These are phyloP conservation scores for Blechomonas ayalai DNA, from an alignment of 208 protist genomes.

Conservation along the genomic window DNA sequence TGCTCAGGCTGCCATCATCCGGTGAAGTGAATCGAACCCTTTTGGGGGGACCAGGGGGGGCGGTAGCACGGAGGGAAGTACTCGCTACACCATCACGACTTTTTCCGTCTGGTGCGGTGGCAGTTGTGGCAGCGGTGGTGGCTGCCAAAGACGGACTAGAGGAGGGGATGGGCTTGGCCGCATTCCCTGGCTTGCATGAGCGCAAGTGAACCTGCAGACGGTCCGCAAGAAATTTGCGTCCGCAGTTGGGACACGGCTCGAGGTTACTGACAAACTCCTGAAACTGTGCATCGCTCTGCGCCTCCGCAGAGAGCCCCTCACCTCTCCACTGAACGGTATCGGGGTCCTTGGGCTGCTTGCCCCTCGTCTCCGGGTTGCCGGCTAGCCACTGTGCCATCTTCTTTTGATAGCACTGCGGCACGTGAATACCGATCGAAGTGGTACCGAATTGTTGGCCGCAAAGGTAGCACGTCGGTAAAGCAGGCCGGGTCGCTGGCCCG, in stretches of 20 bases:
- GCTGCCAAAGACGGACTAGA: background rate
- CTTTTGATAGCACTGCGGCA: constrained; percentile 86
- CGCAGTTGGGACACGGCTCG: constrained; percentile 88
- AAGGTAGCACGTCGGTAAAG: constrained; percentile 75
- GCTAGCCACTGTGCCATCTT: constrained; percentile 76
- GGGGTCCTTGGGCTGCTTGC: constrained; percentile 60
- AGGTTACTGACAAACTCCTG: constrained; percentile 83
- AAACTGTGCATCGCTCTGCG: constrained; percentile 83
- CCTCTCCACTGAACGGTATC: constrained; percentile 59
- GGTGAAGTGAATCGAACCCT: background rate
- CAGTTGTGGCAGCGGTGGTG: background rate
- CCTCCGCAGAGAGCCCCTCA: constrained; percentile 16
- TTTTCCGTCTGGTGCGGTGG: background rate
- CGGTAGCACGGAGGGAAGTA: too few relatives aligned
- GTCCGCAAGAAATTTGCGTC: constrained; percentile 81
- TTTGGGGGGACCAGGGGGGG: background rate
- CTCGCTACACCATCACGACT: too few relatives aligned
- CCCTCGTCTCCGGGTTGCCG: constrained; percentile 56
- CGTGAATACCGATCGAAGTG: constrained; percentile 78
- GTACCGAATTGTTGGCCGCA: constrained; percentile 85
- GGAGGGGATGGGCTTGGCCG: constrained; percentile 23
- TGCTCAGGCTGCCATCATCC: background rate
- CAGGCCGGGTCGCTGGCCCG: constrained; percentile 21
- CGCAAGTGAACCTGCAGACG: constrained; percentile 84
- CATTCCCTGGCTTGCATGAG: constrained; percentile 77